Evolutionary conservation across 129 eudicot species (phyloP), one percentile per base, ranked within the genome.

Genomic region (Calendula officinalis): DNA sequence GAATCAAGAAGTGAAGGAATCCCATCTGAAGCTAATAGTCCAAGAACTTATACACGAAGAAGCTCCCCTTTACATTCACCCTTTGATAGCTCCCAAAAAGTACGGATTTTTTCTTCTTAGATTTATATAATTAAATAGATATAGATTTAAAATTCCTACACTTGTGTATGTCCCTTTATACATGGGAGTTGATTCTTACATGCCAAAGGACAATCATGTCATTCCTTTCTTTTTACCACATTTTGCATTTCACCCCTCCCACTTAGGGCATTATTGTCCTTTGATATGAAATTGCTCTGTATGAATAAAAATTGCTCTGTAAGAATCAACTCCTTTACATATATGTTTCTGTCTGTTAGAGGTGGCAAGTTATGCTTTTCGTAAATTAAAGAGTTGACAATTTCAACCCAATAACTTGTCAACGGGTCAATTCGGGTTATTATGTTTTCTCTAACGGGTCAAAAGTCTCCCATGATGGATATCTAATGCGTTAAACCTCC

Each of bases 1-100:
- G 99, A 88, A 77, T 81, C 99, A 64, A 92, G 98, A 78, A 92
- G 96, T 76, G 99, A 88, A 65, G 95, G 96, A 56, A 75, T 88
- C 73, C 85, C 87, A 51, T 88, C 99, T 42, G 96, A 81, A 83
- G 95, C 91, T 64, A 88, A 61, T 78, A 92, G 99, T 78, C 99
- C 99, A 22, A 78, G 96, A 66, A 83, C 91, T 56, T 85, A 85
- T 74, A 92, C 96, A 6, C 70, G 95, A 53, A 77, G 87, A 78
- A 92, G 96, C 74, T 92, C 99, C 14, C 99, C 99, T 52, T 70
- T 92, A 72, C 71, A 80, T 64, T 85, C 99, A 64, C 96, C 99
- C 63, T 85, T 88, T 78, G 95, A 85, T 74, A 79, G 86, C 87
- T 79, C 82, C 45, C 95, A 83, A 60, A 92, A 85, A 95, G 99